A percentile compares a stretch with the other conserved stretches of the same genome.
Conservation (phyloP, 148 eudicot genomes). For the Gaultheria prostrata region DNA sequence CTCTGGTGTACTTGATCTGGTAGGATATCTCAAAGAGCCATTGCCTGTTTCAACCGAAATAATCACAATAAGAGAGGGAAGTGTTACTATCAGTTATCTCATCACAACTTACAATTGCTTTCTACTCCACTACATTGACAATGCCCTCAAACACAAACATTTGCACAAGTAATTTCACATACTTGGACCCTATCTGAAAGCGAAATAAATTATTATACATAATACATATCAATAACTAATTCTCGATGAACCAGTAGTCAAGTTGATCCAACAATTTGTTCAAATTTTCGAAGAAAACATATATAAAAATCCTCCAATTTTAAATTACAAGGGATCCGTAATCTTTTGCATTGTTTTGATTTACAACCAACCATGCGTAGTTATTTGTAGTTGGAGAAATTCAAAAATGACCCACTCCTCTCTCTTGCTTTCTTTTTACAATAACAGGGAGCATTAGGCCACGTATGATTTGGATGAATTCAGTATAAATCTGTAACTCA, state of each 20-base stretch:
- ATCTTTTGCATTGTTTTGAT: neutral
- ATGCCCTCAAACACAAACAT: neutral
- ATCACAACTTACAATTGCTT: neutral
- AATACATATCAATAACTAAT: neutral
- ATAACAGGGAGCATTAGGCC: neutral
- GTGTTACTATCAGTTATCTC: neutral
- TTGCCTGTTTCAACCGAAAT: conserved; percentile 29
- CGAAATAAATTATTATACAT: neutral
- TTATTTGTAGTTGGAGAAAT: neutral
- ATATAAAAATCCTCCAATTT: neutral
- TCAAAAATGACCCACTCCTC: neutral
- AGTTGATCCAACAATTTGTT: neutral
- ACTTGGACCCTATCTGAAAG: neutral
- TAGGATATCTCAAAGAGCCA: conserved; percentile 22
- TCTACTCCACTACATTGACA: neutral
- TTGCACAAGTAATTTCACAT: neutral
- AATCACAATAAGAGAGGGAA: neutral
- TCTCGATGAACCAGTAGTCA: neutral
- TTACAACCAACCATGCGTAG: neutral
- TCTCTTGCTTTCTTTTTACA: neutral
- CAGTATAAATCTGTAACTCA: neutral
- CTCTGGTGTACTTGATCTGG: conserved; percentile 26
- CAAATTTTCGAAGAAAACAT: neutral
- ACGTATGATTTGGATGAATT: neutral
- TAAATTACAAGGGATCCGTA: neutral